phyloP scores from a whole-genome alignment of 2,329 filamentous ascomycete species.

The Ophiocordyceps camponoti-rufipedis region DNA sequence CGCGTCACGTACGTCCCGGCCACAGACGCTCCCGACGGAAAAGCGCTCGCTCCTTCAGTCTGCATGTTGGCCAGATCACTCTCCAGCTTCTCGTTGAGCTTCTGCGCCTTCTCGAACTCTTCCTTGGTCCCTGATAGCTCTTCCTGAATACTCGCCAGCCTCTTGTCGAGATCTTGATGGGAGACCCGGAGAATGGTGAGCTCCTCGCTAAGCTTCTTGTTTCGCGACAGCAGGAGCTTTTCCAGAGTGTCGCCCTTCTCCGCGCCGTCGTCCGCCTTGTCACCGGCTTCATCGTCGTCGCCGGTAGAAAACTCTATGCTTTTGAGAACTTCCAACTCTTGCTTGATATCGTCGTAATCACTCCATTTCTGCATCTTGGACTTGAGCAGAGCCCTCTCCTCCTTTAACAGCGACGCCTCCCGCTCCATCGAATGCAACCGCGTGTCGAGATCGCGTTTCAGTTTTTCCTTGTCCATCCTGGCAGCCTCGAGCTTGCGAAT shows the following conservation, averaged over 20 bases:
- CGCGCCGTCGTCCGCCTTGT: conserved; percentile 11
- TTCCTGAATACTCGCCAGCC: conserved; percentile 64
- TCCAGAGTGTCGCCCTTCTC: conserved; percentile 63
- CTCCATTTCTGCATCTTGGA: conserved; percentile 72
- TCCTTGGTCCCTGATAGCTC: conserved; percentile 68
- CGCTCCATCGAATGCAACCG: conserved; percentile 66
- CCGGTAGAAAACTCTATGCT: conserved; percentile 93
- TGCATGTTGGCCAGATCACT: conserved; percentile 81
- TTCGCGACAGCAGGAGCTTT: conserved; percentile 75
- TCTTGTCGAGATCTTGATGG: conserved; percentile 73
- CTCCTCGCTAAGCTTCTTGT: conserved; percentile 93
- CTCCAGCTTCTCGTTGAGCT: conserved; percentile 75
- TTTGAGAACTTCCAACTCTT: conserved; percentile 90
- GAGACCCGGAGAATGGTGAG: conserved; percentile 84
- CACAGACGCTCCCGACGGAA: conserved; percentile 80
- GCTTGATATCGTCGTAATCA: conserved; percentile 92
- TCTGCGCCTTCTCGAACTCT: conserved; percentile 70
- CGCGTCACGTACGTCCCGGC: conserved; percentile 71
- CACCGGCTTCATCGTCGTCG: conserved; percentile 52
- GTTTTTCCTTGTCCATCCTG: conserved; percentile 66
- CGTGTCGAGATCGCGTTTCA: conserved; percentile 58
- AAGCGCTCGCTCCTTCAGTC: conserved; percentile 64
- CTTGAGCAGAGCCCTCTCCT: conserved; percentile 66
- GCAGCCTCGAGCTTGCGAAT: conserved; percentile 73
- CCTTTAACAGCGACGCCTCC: conserved; percentile 53